Evolutionary conservation across 2,329 filamentous ascomycete species (phyloP).

Genomic region (Cladophialophora yegresii): DNA sequence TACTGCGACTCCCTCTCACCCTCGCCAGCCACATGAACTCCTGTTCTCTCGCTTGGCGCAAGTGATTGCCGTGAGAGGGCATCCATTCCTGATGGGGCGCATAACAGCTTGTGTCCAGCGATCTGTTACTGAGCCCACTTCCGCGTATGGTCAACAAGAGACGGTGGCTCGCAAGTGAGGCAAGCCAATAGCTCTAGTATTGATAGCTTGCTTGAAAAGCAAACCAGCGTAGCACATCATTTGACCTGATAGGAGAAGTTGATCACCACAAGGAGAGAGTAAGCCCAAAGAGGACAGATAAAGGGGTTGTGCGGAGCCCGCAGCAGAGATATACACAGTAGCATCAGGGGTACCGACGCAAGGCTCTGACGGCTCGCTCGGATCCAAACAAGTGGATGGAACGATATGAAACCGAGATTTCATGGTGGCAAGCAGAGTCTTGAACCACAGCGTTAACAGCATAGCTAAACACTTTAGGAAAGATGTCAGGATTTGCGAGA

Average conservation of each 20-base stretch:
- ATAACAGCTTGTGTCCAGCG: conserved; percentile 1
- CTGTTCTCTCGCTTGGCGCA: conserved; percentile 2
- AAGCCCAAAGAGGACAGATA: conserved; percentile 5
- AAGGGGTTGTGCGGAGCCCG: conserved; percentile 9
- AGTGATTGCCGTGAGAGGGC: background rate
- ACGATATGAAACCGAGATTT: conserved; percentile 28
- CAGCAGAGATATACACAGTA: background rate
- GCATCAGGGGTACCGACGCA: conserved; percentile 16
- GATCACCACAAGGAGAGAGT: background rate
- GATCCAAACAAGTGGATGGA: conserved; percentile 10
- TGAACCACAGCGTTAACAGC: conserved; percentile 11
- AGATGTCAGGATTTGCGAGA: conserved; percentile 17
- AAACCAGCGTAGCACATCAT: background rate
- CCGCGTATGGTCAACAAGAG: conserved; percentile 3
- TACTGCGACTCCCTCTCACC: background rate
- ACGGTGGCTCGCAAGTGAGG: conserved; percentile 18
- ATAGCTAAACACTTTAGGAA: conserved; percentile 14
- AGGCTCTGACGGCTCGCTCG: conserved; percentile 25
- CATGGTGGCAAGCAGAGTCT: conserved; percentile 19
- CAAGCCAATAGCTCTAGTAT: conserved; percentile 15
- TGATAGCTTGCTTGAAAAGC: conserved; percentile 4
- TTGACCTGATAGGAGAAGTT: background rate
- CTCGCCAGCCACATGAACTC: conserved; percentile 8
- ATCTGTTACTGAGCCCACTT: conserved; percentile 11
- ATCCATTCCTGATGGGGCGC: background rate